Percentiles rank a stretch among this genome's conserved stretches.
Evolutionary conservation across 768 basidiomycete species (phyloP).

Genomic region (Lactifluus volemus): DNA sequence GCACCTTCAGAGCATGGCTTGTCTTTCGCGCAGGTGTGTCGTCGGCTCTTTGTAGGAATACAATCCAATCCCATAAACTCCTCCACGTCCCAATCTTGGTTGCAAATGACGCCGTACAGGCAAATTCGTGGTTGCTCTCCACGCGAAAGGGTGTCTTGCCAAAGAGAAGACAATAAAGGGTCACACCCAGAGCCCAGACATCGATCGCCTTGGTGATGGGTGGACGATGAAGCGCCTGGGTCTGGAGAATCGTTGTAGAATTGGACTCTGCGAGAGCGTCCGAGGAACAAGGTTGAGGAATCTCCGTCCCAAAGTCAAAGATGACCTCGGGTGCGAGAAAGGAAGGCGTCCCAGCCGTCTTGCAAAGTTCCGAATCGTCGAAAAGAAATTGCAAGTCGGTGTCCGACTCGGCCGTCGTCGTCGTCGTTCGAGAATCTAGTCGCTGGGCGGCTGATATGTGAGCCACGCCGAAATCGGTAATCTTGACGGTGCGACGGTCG

Average conservation of each 20-base stretch:
- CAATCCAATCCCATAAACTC: conserved; percentile 64
- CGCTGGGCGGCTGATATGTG: conserved; percentile 90
- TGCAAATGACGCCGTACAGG: conserved; percentile 74
- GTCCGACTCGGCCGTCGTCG: conserved; percentile 12
- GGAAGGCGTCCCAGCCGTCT: conserved; percentile 90
- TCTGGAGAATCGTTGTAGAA: conserved; percentile 25
- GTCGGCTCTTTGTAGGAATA: conserved; percentile 55
- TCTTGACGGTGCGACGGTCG: conserved; percentile 86
- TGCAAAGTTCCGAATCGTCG: conserved; percentile 80
- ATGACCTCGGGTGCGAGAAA: conserved; percentile 97
- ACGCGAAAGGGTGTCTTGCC: conserved; percentile 74
- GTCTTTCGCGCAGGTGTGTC: conserved; percentile 28
- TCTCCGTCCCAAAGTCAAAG: conserved; percentile 39
- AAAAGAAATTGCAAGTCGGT: conserved; percentile 55
- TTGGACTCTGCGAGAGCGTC: conserved; percentile 30
- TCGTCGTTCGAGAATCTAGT: conserved; percentile 25
- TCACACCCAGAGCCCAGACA: conserved; percentile 96
- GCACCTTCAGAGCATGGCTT: conserved; percentile 40
- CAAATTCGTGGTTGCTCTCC: conserved; percentile 52
- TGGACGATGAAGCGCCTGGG: conserved; percentile 29
- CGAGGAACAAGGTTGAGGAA: conserved; percentile 19
- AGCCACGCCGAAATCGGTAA: conserved; percentile 96
- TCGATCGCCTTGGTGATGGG: conserved; percentile 90
- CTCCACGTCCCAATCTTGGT: conserved; percentile 61
- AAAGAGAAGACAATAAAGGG: conserved; percentile 89